Conservation (phyloP, 202 grass and related monocot genomes). For the Cymbopogon flexuosus region DNA sequence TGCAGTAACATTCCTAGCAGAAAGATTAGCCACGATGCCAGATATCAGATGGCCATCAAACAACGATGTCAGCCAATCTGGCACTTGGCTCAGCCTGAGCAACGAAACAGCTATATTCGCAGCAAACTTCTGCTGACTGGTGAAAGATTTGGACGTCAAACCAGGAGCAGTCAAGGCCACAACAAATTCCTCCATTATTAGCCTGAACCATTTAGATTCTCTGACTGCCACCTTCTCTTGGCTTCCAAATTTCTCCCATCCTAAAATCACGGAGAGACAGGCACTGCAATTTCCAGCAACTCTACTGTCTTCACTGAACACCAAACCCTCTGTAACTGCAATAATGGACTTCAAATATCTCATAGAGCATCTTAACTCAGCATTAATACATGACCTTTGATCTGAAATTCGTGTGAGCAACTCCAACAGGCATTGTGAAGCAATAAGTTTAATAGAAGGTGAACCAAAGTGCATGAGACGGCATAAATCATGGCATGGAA, state of each 20-base stretch:
- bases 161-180: slow-evolving; percentile 78
- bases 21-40: slow-evolving; percentile 63
- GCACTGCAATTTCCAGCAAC: slow-evolving; percentile 64
- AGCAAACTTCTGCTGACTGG: slow-evolving; percentile 66
- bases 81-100: slow-evolving; percentile 61
- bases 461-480: slow-evolving; percentile 71
- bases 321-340: slow-evolving; percentile 64
- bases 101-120: slow-evolving; percentile 55
- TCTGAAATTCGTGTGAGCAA: slow-evolving; percentile 66
- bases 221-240: slow-evolving; percentile 48
- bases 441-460: slow-evolving; percentile 63
- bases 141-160: slow-evolving; percentile 71
- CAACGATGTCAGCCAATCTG: slow-evolving; percentile 65
- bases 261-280: slow-evolving; percentile 64
- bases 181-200: slow-evolving; percentile 82
- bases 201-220: slow-evolving; percentile 75
- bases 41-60: slow-evolving; percentile 51
- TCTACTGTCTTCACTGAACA: slow-evolving; percentile 64
- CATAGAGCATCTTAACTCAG: slow-evolving; percentile 63
- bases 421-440: slow-evolving; percentile 84
- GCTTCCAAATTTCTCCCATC: slow-evolving; percentile 60
- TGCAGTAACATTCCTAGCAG: slow-evolving; percentile 72
- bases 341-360: slow-evolving; percentile 79
- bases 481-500: slow-evolving; percentile 80
- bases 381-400: slow-evolving; percentile 38